Evolutionary conservation across 2,329 filamentous ascomycete species (phyloP), one percentile per base, ranked within the genome.

Genomic region (Aspergillus ustus): DNA sequence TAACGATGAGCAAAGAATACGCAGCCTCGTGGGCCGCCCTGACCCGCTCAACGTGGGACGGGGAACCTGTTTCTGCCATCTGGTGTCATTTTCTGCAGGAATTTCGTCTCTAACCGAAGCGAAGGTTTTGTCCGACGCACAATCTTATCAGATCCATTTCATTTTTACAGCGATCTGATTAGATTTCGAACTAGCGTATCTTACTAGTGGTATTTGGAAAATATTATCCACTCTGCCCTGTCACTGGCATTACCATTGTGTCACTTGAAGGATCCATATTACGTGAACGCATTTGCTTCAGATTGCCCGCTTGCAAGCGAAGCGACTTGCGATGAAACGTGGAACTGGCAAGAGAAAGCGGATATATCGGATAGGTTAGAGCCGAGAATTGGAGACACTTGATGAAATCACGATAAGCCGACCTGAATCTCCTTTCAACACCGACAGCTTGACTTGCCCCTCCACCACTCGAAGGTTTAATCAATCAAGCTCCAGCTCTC

Each of bases 101-200:
- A 19, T 22, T 22, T 9, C 13, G 17, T 25, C 25, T 49, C 31
- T 50, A 44, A 44, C 46, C 46, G 13, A 44, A 57, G 54, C 20
- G 54, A 57, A 19, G 22, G 9, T n/a, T 55, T 50, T 6, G 29
- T 20, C 52, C 40, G 52, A 48, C 45, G 45, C 45, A 48, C 31
- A 37, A 57, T 57, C 54, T 57, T 57, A 57, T 57, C 54, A 40
- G 54, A 57, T 57, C 53, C 44, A 56, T 49, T 28, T 37, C n/a
- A 45, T 17, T 45, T 17, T 40, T 13, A 40, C 25, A 4, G 25
- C 25, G 6, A 25, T 25, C 25, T 25, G 25, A 25, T 25, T 25
- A 25, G 25, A 25, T 25, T 25, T 25, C 11, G 9, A 40, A 45
- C 8, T 48, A 48, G 45, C 19, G 45, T 57, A 48, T 17, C 20